Base-by-base conservation (phyloP, 1,284 basidiomycete genomes). In the Microstroma glucosiphilum region DNA sequence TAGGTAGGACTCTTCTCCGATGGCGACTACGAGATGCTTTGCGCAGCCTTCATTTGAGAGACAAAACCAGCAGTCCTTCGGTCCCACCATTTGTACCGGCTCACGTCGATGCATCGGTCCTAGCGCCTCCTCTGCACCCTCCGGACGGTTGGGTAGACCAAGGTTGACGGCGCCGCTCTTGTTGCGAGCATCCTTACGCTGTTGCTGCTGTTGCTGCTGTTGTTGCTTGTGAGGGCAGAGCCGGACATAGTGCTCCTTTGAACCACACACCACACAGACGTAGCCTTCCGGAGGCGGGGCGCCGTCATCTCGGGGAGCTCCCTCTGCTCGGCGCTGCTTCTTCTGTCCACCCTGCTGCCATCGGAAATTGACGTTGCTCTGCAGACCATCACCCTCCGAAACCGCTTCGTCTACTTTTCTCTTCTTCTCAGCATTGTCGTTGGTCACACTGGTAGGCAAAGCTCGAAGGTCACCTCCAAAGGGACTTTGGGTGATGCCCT, bases 11-110 rank as follows among this genome's bases (percentile, higher is more conserved):
- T 71, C 73, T 6, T 58, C 51, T 3, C 69, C 70, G 23, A 78
- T 69, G 37, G 64, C 54, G 12, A 77, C 67, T 46, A 79, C 69
- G 40, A 78, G 66, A 56, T 70, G 65, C 57, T 76, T 78, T 26
- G 71, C 67, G 15, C 75, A 64, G 0, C 60, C 26, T 1, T 74
- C 74, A 37, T 79, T 79, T 40, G 68, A 70, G 1, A 79, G 68
- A 58, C 77, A 79, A 68, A 79, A 79, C 77, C 77, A 79, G 61
- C 77, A 79, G 54, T 74, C 70, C 53, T 64, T 57, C 0, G 77
- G 77, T 0, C 70, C 75, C 2, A 79, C 69, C 1, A 54, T 54
- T 26, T 41, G 21, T 23, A 58, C 37, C 9, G 51, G 43, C 25
- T 57, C 56, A 6, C 40, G 40, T 40, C 25, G 30, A 19, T 8